Conservation (phyloP, 176 grass and related monocot species). For the Poa annua region DNA sequence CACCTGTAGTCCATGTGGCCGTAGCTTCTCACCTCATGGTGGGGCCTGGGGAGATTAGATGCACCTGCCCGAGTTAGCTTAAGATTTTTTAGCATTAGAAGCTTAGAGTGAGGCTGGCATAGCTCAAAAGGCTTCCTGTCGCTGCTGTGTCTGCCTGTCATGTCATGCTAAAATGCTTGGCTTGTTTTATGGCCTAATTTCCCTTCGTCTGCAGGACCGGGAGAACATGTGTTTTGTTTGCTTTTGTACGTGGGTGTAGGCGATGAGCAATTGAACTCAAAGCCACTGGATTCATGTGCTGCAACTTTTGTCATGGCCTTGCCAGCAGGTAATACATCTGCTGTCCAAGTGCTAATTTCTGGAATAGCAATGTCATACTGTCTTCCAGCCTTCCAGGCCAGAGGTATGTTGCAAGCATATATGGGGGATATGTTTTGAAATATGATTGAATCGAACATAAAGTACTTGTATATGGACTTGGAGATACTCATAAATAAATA, state of each 20-base stretch:
- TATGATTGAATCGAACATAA: slow-evolving; percentile 1
- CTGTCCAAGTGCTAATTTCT: neutral
- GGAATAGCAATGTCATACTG: neutral
- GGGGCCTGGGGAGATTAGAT: slow-evolving; percentile 24
- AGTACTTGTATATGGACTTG: neutral
- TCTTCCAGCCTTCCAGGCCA: neutral
- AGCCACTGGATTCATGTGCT: slow-evolving; percentile 19
- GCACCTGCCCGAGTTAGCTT: slow-evolving; percentile 42
- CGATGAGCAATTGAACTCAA: slow-evolving; percentile 7
- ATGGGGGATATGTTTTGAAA: slow-evolving; percentile 30
- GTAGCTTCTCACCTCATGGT: slow-evolving; percentile 51
- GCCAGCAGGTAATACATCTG: neutral
- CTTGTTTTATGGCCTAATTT: slow-evolving; percentile 41
- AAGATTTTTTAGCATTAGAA: slow-evolving; percentile 49
- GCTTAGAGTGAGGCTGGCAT: slow-evolving; percentile 52
- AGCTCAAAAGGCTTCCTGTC: slow-evolving; percentile 53
- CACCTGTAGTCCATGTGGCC: slow-evolving; percentile 68
- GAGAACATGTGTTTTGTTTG: slow-evolving; percentile 58
- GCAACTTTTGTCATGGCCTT: neutral
- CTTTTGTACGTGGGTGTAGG: slow-evolving; percentile 39
- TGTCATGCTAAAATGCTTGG: slow-evolving; percentile 31
- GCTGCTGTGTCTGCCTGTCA: slow-evolving; percentile 57
- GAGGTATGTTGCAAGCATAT: neutral
- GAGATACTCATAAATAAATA: neutral
- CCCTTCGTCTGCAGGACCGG: slow-evolving; percentile 34